Evolutionary conservation across 2,329 filamentous ascomycete species (phyloP).

Genomic region (Didymella sp.): DNA sequence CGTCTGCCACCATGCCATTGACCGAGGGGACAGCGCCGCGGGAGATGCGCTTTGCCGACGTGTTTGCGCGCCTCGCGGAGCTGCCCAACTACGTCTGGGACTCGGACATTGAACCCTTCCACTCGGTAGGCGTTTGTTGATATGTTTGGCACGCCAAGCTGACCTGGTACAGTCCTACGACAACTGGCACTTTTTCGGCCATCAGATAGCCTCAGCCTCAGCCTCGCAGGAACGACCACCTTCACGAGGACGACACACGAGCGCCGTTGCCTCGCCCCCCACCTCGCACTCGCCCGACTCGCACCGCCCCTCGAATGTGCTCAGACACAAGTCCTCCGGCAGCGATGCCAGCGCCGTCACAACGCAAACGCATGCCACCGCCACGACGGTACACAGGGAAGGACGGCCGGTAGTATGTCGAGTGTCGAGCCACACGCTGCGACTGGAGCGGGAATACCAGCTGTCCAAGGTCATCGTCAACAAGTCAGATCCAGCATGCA

Average conservation of each 20-base stretch:
- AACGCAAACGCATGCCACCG: constrained; percentile 57
- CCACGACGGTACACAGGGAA: constrained; percentile 46
- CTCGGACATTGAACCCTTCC: constrained; percentile 54
- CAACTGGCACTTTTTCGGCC: constrained; percentile 72
- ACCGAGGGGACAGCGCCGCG: constrained; percentile 24
- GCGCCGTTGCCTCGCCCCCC: constrained; percentile 33
- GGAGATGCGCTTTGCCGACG: constrained; percentile 37
- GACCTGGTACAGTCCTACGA: constrained; percentile 70
- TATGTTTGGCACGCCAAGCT: constrained; percentile 15
- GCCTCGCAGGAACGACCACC: constrained; percentile 27
- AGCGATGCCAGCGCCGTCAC: constrained; percentile 48
- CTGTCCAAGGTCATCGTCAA: constrained; percentile 76
- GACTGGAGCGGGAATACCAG: constrained; percentile 87
- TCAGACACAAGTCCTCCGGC: constrained; percentile 44
- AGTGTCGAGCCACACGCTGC: constrained; percentile 79
- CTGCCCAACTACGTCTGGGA: constrained; percentile 51
- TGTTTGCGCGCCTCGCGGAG: constrained; percentile 48
- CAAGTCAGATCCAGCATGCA: constrained; percentile 73
- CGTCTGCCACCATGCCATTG: constrained; percentile 28
- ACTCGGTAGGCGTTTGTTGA: constrained; percentile 48
- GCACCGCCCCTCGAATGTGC: constrained; percentile 34
- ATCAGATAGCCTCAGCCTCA: constrained; percentile 34
- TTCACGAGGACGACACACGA: constrained; percentile 33
- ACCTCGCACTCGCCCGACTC: constrained; percentile 42
- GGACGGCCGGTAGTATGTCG: constrained; percentile 73